Evolutionary conservation across 1,284 basidiomycete species (phyloP), one percentile per base, ranked within the genome.

Genomic region (Tausonia pullulans): DNA sequence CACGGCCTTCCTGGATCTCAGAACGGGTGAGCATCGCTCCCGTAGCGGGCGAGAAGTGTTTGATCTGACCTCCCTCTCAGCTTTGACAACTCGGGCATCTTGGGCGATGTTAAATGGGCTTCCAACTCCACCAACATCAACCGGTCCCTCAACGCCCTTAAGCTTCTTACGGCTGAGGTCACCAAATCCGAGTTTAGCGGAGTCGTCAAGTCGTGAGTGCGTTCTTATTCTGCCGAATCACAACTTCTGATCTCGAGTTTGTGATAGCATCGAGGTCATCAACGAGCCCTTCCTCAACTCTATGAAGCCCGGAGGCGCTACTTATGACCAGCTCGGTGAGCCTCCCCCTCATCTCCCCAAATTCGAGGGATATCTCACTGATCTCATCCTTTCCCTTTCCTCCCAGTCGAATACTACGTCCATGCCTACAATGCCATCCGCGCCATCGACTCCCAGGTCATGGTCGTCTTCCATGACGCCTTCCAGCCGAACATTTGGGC

Each of bases 181-280:
- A 71, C 72, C 40, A 65, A 71, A 41, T 27, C 69, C 3, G 58
- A 65, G 13, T 77, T 75, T 67, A 62, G 59, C 49, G 63, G 68
- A 13, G 71, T 74, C 40, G 72, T 74, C 55, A 73, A 73, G 49
- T 69, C 70, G 69, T 70, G 61, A 67, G 70, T 69, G 41, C 5
- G 2, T 2, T 50, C n/a, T 46, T 53, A 11, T 43, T 27, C 5
- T n/a, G 52, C 7, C 52, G 11, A 27, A 5, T 14, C 9, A 45
- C 53, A 8, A 56, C 13, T 27, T 45, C n/a, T 44, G 16, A 43
- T 61, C 27, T 27, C 40, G 6, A 9, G 70, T 73, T 0, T 70
- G 73, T 11, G 58, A 71, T n/a, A 71, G 72, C 7, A 90, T 93
- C 67, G 86, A 86, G 41, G 67, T 75, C 16, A 62, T 76, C 63